Evolutionary conservation across 2,329 filamentous ascomycete species (phyloP).

Genomic region (Claviceps maximensis): DNA sequence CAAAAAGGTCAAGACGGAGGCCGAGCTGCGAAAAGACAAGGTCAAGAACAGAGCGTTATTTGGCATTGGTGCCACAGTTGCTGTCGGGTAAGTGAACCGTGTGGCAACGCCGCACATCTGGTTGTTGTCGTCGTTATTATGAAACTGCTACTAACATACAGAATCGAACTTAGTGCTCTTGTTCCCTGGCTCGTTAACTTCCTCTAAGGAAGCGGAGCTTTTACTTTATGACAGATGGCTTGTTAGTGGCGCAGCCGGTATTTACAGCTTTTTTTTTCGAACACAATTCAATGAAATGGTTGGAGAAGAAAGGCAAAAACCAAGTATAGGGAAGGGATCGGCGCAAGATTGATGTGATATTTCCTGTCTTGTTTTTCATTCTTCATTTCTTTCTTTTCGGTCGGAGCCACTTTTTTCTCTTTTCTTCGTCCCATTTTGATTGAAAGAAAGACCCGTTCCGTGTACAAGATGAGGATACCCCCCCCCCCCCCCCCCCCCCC

Average conservation of each 20-base stretch:
- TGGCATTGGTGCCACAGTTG: conserved; percentile 75
- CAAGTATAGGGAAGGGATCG: background rate
- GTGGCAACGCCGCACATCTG: too few species aligned
- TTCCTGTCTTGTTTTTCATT: background rate
- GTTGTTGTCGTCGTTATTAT: too few species aligned
- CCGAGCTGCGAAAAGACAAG: conserved; percentile 71
- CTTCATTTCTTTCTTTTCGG: background rate
- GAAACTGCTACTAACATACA: background rate
- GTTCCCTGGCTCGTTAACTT: conserved; percentile 40
- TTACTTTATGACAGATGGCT: background rate
- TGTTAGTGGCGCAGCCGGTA: background rate
- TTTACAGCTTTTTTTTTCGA: conserved; percentile 1
- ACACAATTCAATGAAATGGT: background rate
- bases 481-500: background rate
- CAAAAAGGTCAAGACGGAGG: conserved; percentile 74
- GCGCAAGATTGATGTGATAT: background rate
- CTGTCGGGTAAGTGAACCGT: conserved; percentile 79
- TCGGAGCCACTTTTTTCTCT: background rate
- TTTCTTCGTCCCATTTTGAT: background rate
- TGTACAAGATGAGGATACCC: conserved; percentile 6
- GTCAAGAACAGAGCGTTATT: conserved; percentile 76
- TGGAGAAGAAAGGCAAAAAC: background rate
- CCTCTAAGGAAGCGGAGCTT: conserved; percentile 21
- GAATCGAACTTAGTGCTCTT: conserved; percentile 23
- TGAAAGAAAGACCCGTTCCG: background rate